Evolutionary conservation across 75 land plant species (phyloP), one percentile per base, ranked within the genome.

Genomic region (Sequoiadendron giganteum): DNA sequence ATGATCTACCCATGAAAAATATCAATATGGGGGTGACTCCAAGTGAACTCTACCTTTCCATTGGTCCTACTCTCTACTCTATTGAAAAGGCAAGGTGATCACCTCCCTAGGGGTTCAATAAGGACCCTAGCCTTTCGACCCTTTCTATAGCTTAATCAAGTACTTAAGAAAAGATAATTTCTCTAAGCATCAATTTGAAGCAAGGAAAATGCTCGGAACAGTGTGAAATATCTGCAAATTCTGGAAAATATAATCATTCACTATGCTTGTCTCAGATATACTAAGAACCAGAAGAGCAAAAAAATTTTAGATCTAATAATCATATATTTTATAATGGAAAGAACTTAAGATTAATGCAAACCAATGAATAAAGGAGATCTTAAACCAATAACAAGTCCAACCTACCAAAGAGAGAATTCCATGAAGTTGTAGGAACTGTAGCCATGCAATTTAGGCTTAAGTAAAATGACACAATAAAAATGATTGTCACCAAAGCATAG

Each of bases 401-500:
- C 92, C 92, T 90, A 95, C 98, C 99, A 91, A 90, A 96, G 21
- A 96, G 87, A 39, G 95, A 91, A 78, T 88, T 92, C 47, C 93
- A 91, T 5, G 98, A 95, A 76, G 92, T 91, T n/a, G 98, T 92
- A 14, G 95, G 89, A 90, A 93, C 95, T 21, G 99, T 97, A 0
- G 93, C 88, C 89, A 95, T 93, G 88, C 93, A 94, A 79, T 97
- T 97, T 80, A 96, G 89, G 48, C 97, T 93, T 42, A 94, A 15
- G 81, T 97, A 97, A 42, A 92, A 93, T 19, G 43, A 70, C 40
- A 93, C 28, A 8, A 91, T 91, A 68, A 95, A 93, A n/a, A 91
- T 56, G 55, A 96, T 86, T 83, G 93, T 88, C 43, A 97, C 94
- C 88, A 96, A 93, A 18, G 86, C 86, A 87, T 91, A 97, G 52